These are phyloP conservation scores for Saitozyma podzolica DNA, from an alignment of 768 basidiomycete species.

Conservation along the genomic window DNA sequence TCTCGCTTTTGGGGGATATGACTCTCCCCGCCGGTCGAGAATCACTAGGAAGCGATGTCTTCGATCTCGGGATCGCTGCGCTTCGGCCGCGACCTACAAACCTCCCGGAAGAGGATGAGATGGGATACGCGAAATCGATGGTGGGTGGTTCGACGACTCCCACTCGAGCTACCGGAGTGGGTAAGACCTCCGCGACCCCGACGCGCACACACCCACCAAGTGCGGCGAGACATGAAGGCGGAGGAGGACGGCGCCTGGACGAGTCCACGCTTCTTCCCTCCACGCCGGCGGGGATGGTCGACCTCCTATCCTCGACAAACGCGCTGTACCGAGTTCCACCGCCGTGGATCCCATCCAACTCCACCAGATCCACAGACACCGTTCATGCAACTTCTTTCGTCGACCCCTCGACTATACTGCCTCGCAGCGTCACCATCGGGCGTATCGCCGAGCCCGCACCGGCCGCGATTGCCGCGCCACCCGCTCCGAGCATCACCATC, in stretches of 20 bases:
- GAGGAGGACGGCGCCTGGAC: background rate
- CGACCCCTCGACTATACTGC: background rate
- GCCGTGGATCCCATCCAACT: background rate
- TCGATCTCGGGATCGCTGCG: constrained; percentile 3
- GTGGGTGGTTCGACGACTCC: background rate
- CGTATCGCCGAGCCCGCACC: background rate
- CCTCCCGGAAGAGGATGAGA: background rate
- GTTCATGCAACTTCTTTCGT: background rate
- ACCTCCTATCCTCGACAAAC: background rate
- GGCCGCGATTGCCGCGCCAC: background rate
- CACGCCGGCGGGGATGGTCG: background rate
- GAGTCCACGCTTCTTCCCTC: background rate
- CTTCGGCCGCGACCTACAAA: background rate
- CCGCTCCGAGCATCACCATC: background rate
- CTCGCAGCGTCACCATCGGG: background rate
- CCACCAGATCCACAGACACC: background rate
- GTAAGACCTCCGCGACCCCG: too few relatives aligned
- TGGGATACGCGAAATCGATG: background rate
- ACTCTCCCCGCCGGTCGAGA: background rate
- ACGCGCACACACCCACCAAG: too few relatives aligned
- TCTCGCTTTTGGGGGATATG: too few relatives aligned
- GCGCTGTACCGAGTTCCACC: background rate
- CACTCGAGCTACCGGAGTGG: background rate
- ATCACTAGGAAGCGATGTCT: constrained; percentile 11
- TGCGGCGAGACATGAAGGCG: too few relatives aligned